Evolutionary conservation across 768 basidiomycete genomes (phyloP), one percentile per base, ranked within the genome.

Genomic region (Lactarius hatsudake): DNA sequence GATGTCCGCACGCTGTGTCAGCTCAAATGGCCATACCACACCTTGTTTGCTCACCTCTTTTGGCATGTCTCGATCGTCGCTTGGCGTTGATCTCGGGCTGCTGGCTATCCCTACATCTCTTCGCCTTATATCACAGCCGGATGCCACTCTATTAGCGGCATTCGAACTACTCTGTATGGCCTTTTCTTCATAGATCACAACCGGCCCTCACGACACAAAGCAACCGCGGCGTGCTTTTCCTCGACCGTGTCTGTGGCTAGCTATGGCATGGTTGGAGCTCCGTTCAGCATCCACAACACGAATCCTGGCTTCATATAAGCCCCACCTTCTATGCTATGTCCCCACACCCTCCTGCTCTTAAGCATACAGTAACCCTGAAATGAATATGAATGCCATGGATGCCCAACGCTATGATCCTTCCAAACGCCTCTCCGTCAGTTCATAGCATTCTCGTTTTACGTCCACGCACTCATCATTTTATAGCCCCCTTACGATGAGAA

Each of bases 31-130:
- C 18, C 48, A 43, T 7, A 62, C 45, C 23, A 51, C 34, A 30
- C 65, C 18, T 62, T 48, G 28, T 57, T 62, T 26, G 23, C 61
- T 36, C 65, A 62, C 61, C 61, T 62, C 42, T 58, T 66, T 57
- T 13, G 61, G 61, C 45, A 62, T 62, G 38, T 13, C 57, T 67
- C 48, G 66, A 67, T 67, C 66, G 45, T 67, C 66, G 66, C 56
- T 56, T 62, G 56, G 34, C 56, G 65, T 59, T 67, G 66, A 63
- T 67, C 66, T 40, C 38, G 15, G 38, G 38, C 38, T 63, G 58
- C 62, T 59, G 42, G 57, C 26, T 54, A 23, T 54, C 59, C 66
- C 20, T 45, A 48, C 13, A 42, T 32, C 66, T 63, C 59, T 57
- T 67, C 57, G 62, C 57, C 61, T 67, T 67, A 67, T 67, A 67